Evolutionary conservation across 371 early-diverging fungal genomes (phyloP).

Genomic region (Nematocida sp.): DNA sequence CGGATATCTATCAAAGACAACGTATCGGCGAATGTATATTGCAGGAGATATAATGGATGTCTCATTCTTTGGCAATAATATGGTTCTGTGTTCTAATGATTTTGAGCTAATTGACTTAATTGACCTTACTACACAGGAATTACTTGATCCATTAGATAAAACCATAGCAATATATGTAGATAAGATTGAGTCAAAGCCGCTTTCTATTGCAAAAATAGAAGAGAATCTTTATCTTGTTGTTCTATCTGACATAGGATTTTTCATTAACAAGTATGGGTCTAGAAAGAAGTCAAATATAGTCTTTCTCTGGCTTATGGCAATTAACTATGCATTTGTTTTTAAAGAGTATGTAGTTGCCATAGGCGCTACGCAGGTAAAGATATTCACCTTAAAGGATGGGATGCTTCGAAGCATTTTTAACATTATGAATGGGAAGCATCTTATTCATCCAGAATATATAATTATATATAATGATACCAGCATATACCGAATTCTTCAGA

Average conservation of each 20-base stretch:
- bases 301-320: conserved; percentile 67
- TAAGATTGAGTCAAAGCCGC: conserved; percentile 49
- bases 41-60: conserved; percentile 64
- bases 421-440: conserved; percentile 21
- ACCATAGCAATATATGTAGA: conserved; percentile 51
- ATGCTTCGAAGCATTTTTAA: conserved; percentile 23
- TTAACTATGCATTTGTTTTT: conserved; percentile 12
- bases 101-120: conserved; percentile 70
- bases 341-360: conserved; percentile 39
- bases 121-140: conserved; percentile 67
- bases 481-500: conserved; percentile 12
- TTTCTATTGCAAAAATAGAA: conserved; percentile 59
- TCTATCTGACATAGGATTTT: conserved; percentile 67
- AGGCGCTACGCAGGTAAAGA: conserved; percentile 20
- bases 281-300: conserved; percentile 50
- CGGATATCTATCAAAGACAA: conserved; percentile 18
- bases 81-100: conserved; percentile 69
- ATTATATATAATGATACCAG: conserved; percentile 48
- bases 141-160: conserved; percentile 66
- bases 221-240: conserved; percentile 62
- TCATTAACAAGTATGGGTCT: conserved; percentile 64
- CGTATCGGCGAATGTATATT: conserved; percentile 65
- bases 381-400: conserved; percentile 33
- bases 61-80: conserved; percentile 57
- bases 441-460: conserved; percentile 30